Conservation (phyloP, 192 early-diverging fungal species). For the Gaertneriomyces sp. region DNA sequence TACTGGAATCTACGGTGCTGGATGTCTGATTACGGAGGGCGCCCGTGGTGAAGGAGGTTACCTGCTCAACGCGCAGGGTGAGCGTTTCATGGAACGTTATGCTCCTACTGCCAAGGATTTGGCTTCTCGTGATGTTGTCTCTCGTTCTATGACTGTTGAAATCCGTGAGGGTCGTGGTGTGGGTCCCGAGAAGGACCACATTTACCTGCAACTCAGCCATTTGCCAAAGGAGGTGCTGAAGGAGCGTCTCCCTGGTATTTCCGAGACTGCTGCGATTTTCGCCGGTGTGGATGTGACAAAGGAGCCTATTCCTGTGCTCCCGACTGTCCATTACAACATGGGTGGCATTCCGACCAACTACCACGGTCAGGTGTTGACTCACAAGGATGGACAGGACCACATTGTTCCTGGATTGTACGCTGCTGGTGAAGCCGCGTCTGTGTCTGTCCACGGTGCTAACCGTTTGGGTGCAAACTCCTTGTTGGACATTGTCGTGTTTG, state of each 20-base stretch:
- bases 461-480: slow-evolving; percentile 97
- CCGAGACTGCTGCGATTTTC: slow-evolving; percentile 98
- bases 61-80: slow-evolving; percentile 91
- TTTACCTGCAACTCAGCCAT: slow-evolving; percentile 93
- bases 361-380: slow-evolving; percentile 90
- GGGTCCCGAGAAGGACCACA: slow-evolving; percentile 93
- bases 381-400: slow-evolving; percentile 76
- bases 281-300: slow-evolving; percentile 97
- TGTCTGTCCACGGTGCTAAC: slow-evolving; percentile 98
- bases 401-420: slow-evolving; percentile 97
- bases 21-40: slow-evolving; percentile 96
- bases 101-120: slow-evolving; percentile 98
- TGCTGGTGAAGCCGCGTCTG: slow-evolving; percentile 95
- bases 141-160: slow-evolving; percentile 97
- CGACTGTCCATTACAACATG: slow-evolving; percentile 99
- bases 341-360: slow-evolving; percentile 97
- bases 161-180: slow-evolving; percentile 97
- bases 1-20: slow-evolving; percentile 97
- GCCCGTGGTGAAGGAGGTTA: slow-evolving; percentile 96
- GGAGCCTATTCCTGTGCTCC: slow-evolving; percentile 97
- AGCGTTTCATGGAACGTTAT: slow-evolving; percentile 99
- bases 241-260: slow-evolving; percentile 94
- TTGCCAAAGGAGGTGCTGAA: slow-evolving; percentile 83
- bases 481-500: slow-evolving; percentile 97
- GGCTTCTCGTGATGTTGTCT: slow-evolving; percentile 98